Conservation (phyloP, 129 eudicot species). For the Oenanthe sinensis region DNA sequence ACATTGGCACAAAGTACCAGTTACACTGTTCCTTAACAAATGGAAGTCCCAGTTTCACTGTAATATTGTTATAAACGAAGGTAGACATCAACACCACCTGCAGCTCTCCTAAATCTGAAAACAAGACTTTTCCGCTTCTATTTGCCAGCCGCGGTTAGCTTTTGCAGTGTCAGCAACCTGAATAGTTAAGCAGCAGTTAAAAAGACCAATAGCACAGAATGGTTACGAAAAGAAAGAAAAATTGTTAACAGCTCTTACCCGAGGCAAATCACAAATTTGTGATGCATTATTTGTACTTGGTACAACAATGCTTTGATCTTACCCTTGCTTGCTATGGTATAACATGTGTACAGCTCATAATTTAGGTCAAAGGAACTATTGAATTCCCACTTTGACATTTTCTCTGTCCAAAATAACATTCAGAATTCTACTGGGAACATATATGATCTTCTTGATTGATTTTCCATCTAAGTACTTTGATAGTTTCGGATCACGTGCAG, state of each 20-base stretch:
- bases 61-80: not conserved
- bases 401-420: slow-evolving; percentile 58
- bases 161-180: not conserved
- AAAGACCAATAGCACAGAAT: not conserved
- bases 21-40: not conserved
- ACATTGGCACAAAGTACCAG: not conserved
- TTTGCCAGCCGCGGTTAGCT: not conserved
- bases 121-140: not conserved
- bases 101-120: not conserved
- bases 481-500: slow-evolving; percentile 57
- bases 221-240: not conserved
- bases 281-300: not conserved
- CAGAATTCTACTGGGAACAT: slow-evolving; percentile 75
- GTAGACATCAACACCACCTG: not conserved
- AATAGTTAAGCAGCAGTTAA: not conserved
- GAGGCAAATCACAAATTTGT: not conserved
- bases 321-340: not conserved
- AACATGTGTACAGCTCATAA: slow-evolving; percentile 2
- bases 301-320: not conserved
- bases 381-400: slow-evolving; percentile 40
- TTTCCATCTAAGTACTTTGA: slow-evolving; percentile 68
- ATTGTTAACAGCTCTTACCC: not conserved
- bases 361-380: slow-evolving; percentile 16
- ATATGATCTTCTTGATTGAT: slow-evolving; percentile 71
- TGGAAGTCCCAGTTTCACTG: not conserved